Base-by-base conservation (phyloP, 768 basidiomycete genomes). In the Tulasnella sp. region DNA sequence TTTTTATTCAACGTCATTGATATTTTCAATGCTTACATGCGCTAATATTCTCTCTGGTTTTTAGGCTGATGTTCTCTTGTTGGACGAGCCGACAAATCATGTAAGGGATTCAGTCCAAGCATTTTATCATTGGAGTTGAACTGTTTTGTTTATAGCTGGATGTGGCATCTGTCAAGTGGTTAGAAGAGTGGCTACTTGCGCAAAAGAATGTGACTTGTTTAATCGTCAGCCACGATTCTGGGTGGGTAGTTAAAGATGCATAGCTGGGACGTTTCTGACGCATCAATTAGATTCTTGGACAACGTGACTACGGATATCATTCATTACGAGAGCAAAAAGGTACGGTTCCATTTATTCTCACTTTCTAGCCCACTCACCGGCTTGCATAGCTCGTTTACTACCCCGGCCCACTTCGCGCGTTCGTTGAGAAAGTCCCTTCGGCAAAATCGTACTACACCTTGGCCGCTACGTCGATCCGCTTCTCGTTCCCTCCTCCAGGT, bases 391-490 rank as follows among this genome's bases (percentile, higher is more conserved):
- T 98, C 75, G 93, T 89, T 62, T 96, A 94, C 82, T 98, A 98
- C 81, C 88, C 87, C 37, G 95, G 95, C 72, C 96, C 96, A 81
- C 87, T 98, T 39, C 92, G 92, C 44, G 82, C 86, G 36, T 98
- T 98, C 79, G 95, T 97, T 69, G 89, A 86, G 77, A 86, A 87
- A 75, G 92, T 94, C 75, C 95, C 95, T 2, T 91, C 95, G 78
- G 96, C 95, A 41, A 93, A 89, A 82, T 94, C 95, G 2, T 98
- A 97, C 85, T 98, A 98, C 83, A 95, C 94, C 39, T 88, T 98
- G 29, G 90, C 92, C 39, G 95, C 94, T 6, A 94, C 91, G 71
- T 89, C 91, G 73, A 89, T 97, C 83, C 95, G 93, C 81, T 96
- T 98, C 83, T 83, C 92, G 40, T 98, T 98, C 86, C 95, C 95